Evolutionary conservation across 345 rosid genomes (phyloP).

Genomic region (Ceriops zippeliana): DNA sequence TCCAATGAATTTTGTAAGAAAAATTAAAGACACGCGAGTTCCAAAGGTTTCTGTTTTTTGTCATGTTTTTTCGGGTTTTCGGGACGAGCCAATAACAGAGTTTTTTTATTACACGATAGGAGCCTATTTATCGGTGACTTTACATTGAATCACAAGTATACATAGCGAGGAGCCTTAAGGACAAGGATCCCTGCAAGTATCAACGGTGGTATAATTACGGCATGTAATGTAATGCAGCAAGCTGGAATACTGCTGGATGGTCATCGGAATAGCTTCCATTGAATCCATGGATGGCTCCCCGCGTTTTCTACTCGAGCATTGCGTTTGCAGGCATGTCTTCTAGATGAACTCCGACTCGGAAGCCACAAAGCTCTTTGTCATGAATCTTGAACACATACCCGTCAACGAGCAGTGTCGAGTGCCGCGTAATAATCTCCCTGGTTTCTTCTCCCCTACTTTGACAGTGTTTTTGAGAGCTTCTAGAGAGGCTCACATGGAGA

Average conservation of each 20-base stretch:
- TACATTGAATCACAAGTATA: too few relatives aligned
- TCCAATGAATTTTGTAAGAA: too few relatives aligned
- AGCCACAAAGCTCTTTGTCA: not conserved
- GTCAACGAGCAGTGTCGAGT: not conserved
- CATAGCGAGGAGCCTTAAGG: too few relatives aligned
- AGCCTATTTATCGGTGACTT: too few relatives aligned
- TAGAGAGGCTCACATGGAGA: not conserved
- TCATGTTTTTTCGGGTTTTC: too few relatives aligned
- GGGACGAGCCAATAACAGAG: too few relatives aligned
- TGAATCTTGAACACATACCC: not conserved
- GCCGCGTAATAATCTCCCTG: not conserved
- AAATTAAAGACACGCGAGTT: too few relatives aligned
- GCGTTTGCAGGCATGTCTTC: not conserved
- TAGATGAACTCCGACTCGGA: not conserved
- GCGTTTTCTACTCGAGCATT: not conserved
- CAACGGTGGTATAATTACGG: too few relatives aligned
- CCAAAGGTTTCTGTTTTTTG: too few relatives aligned
- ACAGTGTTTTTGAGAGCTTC: not conserved
- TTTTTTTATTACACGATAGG: too few relatives aligned
- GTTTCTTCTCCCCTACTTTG: not conserved
- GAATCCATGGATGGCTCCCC: not conserved
- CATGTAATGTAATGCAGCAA: too few relatives aligned
- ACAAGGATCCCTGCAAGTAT: too few relatives aligned
- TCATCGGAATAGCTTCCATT: not conserved
- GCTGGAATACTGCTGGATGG: not conserved